A percentile compares a stretch with the other conserved stretches of the same genome.
Evolutionary conservation across 805 yeast genomes (phyloP).

Genomic region (Millerozyma acaciae): DNA sequence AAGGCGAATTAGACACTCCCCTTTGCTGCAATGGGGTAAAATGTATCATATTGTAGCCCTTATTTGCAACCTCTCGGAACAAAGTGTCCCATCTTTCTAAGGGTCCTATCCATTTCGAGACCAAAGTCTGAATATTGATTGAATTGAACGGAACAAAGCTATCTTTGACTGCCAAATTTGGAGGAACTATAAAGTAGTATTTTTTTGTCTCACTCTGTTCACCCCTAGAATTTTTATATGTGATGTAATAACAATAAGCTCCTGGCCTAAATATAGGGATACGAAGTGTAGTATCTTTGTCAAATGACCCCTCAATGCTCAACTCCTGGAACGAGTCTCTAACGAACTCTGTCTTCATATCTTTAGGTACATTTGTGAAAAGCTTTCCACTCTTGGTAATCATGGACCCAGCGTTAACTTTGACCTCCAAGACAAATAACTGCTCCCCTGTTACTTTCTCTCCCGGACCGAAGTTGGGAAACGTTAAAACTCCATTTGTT

Average conservation of each 20-base stretch:
- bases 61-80: conserved; percentile 56
- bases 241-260: conserved; percentile 67
- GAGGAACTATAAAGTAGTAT: conserved; percentile 76
- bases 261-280: conserved; percentile 72
- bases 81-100: conserved; percentile 61
- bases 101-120: conserved; percentile 90
- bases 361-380: conserved; percentile 68
- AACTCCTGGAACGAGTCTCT: conserved; percentile 54
- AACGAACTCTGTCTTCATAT: conserved; percentile 40
- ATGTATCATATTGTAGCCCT: conserved; percentile 94
- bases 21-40: conserved; percentile 90
- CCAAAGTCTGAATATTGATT: conserved; percentile 75
- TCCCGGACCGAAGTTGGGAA: conserved; percentile 43
- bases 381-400: conserved; percentile 68
- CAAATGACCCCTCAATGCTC: conserved; percentile 54
- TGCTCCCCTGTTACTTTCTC: conserved; percentile 33
- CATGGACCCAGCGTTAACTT: conserved; percentile 70
- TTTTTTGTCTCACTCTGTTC: conserved; percentile 45
- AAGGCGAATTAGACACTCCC: conserved; percentile 90
- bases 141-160: conserved; percentile 68
- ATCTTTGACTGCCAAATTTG: conserved; percentile 58
- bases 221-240: conserved; percentile 42
- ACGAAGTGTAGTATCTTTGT: conserved; percentile 56
- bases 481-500: conserved; percentile 46
- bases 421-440: conserved; percentile 52